Evolutionary conservation across 2,329 filamentous ascomycete genomes (phyloP).

Genomic region (Mariannaea sp.): DNA sequence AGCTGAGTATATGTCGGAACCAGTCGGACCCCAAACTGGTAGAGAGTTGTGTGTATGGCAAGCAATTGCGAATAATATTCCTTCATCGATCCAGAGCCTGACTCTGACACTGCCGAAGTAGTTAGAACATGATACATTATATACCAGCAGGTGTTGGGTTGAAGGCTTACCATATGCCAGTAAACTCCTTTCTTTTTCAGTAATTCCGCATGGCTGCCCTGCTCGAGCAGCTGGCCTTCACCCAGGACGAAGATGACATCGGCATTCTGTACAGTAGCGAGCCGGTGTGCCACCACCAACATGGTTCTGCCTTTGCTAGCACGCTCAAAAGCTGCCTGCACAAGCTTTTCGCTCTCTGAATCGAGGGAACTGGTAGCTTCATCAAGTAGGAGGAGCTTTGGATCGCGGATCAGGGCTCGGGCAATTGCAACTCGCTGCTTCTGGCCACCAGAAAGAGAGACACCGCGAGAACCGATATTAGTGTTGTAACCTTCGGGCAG

Average conservation of each 20-base stretch:
- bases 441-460: constrained; percentile 72
- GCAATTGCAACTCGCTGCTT: constrained; percentile 74
- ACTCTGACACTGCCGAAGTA: constrained; percentile 57
- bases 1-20: constrained; percentile 15
- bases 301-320: constrained; percentile 66
- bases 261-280: constrained; percentile 78
- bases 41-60: background rate
- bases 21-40: background rate
- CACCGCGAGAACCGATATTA: constrained; percentile 68
- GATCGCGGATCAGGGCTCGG: constrained; percentile 68
- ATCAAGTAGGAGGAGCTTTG: constrained; percentile 69
- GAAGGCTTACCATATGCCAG: constrained; percentile 59
- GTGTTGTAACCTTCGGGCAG: constrained; percentile 72
- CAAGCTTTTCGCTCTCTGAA: constrained; percentile 64
- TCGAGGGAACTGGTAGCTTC: constrained; percentile 75
- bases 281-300: constrained; percentile 76
- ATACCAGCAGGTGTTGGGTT: background rate
- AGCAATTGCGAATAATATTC: background rate
- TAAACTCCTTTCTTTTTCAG: constrained; percentile 58
- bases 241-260: constrained; percentile 82
- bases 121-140: constrained; percentile 37
- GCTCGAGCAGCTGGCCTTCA: constrained; percentile 60
- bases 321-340: constrained; percentile 70
- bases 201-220: constrained; percentile 58
- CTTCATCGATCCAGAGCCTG: constrained; percentile 59